Evolutionary conservation across 2,329 filamentous ascomycete species (phyloP), one percentile per base, ranked within the genome.

Genomic region (Talaromyces sp.): DNA sequence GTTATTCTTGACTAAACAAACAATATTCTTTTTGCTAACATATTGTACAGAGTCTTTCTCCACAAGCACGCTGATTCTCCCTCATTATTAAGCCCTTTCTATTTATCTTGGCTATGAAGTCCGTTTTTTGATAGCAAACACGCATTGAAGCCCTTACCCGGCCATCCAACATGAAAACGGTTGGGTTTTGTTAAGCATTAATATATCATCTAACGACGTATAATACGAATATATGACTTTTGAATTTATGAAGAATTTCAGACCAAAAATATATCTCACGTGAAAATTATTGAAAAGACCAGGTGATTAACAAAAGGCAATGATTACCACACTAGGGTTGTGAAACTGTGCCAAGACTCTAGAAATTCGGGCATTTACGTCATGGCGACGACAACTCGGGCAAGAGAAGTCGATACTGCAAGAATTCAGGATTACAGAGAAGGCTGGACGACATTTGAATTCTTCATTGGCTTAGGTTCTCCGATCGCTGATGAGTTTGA

Each of bases 381-480:
- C 49, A 52, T 52, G 24, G 27, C 49, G 49, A 52, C 49, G 49
- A 52, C 49, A 29, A n/a, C 6, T 17, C 4, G 1, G 41, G 41
- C 19, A 10, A 43, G 19, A 43, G 19, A 11, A 21, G 41, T 4
- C 21, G n/a, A 13, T 24, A 50, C 38, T 27, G 14, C 49, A 38
- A 50, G 49, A 31, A 50, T 61, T 41, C 57, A 29, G 21, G 59
- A 46, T 46, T 46, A 46, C 41, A 24, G 11, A 43, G 54, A 46
- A 24, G 19, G 46, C 11, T 27, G 4, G 8, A 9, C 21, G 13
- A 6, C 21, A 56, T 27, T 27, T 19, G 26, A 8, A 13, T 17
- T n/a, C 31, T 31, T 29, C 17, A n/a, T 54, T 19, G 17, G 26
- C 21, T 35, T 54, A 21, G 27, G 14, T 29, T 13, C 21, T n/a